Evolutionary conservation across 1,284 basidiomycete species (phyloP), one percentile per base, ranked within the genome.

Genomic region (Cryptococcus wingfieldii): DNA sequence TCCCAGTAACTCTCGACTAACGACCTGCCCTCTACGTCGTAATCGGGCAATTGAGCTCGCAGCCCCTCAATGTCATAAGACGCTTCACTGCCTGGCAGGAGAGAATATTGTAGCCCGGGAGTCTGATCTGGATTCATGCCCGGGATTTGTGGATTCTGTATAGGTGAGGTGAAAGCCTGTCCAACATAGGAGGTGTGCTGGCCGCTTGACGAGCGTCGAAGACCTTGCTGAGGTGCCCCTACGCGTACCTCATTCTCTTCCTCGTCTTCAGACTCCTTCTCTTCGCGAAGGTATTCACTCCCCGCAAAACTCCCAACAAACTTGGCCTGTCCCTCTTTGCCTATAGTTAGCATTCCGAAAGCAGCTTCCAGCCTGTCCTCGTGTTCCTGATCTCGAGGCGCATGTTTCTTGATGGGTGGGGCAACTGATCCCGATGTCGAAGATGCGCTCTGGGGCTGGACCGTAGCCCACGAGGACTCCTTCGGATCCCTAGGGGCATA

Each of bases 291-390:
- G 46, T 75, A 71, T 51, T 74, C 70, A 51, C 66, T 69, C 8
- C 68, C 72, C 4, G 71, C 72, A 34, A 71, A 68, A 37, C 66
- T 67, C 16, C 76, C 73, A 4, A 74, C 67, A 53, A 74, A 77
- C 52, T 65, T 66, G 2, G 74, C 67, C 51, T 70, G 61, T 6
- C 72, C 72, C 41, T 69, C 69, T 10, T 57, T 53, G 2, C 69
- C 66, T 44, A 76, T 74, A 3, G 71, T 76, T 51, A 77, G 59
- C 0, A 70, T 72, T 4, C 76, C 75, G 47, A 75, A 69, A 7
- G 67, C 67, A 5, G 64, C 65, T 23, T 71, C 66, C 13, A 69
- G 60, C 9, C 65, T 47, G 31, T 70, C 68, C 9, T 70, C 65
- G 18, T 65, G 61, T 9, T 51, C 57, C n/a, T 45, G n/a, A 19